Conservation (phyloP, 2,329 filamentous ascomycete species). For the Cucurbitaria berberidis region DNA sequence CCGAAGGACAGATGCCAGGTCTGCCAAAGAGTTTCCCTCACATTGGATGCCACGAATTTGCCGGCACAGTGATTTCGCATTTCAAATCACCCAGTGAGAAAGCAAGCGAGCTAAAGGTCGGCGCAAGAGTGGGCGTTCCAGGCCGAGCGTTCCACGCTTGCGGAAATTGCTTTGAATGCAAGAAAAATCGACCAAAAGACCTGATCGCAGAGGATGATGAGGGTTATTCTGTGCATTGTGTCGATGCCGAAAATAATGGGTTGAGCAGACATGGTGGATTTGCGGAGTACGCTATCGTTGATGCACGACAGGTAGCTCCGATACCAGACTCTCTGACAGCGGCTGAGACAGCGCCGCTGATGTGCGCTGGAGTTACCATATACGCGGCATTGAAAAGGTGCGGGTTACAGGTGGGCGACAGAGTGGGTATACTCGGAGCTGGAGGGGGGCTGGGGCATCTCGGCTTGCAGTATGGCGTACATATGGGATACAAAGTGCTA, state of each 20-base stretch:
- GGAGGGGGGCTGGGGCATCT: slow-evolving; percentile 45
- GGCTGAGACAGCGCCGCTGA: slow-evolving; percentile 50
- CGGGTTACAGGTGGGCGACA: slow-evolving; percentile 34
- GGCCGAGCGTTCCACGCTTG: slow-evolving; percentile 53
- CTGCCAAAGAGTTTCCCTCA: slow-evolving; percentile 52
- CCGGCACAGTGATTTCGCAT: slow-evolving; percentile 51
- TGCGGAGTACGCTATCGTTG: slow-evolving; percentile 52
- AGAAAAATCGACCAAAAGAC: slow-evolving; percentile 24
- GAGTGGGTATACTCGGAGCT: slow-evolving; percentile 51
- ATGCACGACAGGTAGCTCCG: slow-evolving; percentile 47
- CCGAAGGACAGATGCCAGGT: slow-evolving; percentile 43
- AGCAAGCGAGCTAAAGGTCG: slow-evolving; percentile 25
- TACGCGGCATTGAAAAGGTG: slow-evolving; percentile 51
- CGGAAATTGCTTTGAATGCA: slow-evolving; percentile 52
- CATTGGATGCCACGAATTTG: slow-evolving; percentile 56
- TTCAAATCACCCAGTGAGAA: slow-evolving; percentile 24
- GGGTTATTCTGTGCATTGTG: slow-evolving; percentile 53
- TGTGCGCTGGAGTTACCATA: slow-evolving; percentile 54
- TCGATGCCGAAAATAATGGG: slow-evolving; percentile 39
- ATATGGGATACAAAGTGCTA: slow-evolving; percentile 45
- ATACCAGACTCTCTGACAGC: slow-evolving; percentile 44
- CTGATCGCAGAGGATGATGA: slow-evolving; percentile 42
- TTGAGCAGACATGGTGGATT: slow-evolving; percentile 50
- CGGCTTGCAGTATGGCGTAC: slow-evolving; percentile 37
- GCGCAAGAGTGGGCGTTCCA: slow-evolving; percentile 51